Conservation (phyloP, 345 rosid species). For the Rhizophora mangle region DNA sequence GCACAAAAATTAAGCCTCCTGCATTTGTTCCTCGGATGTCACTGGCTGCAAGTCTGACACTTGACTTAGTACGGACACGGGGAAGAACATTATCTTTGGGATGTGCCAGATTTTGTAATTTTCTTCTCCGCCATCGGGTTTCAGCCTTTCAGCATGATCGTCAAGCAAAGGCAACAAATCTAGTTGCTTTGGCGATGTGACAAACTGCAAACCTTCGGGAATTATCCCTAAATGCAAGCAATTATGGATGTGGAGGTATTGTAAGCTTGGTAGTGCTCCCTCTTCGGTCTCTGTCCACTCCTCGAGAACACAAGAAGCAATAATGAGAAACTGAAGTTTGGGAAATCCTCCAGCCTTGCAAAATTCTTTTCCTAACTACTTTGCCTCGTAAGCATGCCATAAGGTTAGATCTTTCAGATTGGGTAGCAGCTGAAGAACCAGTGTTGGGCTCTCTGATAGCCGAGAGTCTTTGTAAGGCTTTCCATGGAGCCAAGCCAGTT, state of each 20-base stretch:
- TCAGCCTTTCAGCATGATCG: conserved; percentile 32
- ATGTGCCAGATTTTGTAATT: conserved; percentile 40
- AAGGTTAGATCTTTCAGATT: conserved; percentile 29
- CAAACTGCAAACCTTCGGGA: conserved; percentile 42
- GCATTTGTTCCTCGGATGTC: conserved; percentile 12
- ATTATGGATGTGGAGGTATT: conserved; percentile 30
- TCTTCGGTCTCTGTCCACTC: conserved; percentile 42
- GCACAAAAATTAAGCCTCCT: neutral
- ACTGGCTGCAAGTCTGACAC: conserved; percentile 3
- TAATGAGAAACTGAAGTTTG: conserved; percentile 37
- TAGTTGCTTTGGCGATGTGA: conserved; percentile 32
- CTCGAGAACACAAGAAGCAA: conserved; percentile 35
- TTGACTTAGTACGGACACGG: conserved; percentile 16
- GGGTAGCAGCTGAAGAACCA: conserved; percentile 34
- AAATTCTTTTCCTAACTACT: conserved; percentile 35
- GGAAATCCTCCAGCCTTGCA: conserved; percentile 39
- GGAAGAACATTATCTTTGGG: conserved; percentile 25
- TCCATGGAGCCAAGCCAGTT: conserved; percentile 34
- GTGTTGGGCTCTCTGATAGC: conserved; percentile 36
- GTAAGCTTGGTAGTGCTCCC: conserved; percentile 39
- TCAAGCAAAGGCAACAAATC: conserved; percentile 35
- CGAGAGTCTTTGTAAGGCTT: conserved; percentile 28
- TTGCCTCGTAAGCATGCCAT: conserved; percentile 37
- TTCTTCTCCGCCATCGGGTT: conserved; percentile 41
- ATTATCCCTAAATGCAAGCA: conserved; percentile 33